phyloP scores from a whole-genome alignment of 768 basidiomycete genomes.

The Leccinum subgranulosum region DNA sequence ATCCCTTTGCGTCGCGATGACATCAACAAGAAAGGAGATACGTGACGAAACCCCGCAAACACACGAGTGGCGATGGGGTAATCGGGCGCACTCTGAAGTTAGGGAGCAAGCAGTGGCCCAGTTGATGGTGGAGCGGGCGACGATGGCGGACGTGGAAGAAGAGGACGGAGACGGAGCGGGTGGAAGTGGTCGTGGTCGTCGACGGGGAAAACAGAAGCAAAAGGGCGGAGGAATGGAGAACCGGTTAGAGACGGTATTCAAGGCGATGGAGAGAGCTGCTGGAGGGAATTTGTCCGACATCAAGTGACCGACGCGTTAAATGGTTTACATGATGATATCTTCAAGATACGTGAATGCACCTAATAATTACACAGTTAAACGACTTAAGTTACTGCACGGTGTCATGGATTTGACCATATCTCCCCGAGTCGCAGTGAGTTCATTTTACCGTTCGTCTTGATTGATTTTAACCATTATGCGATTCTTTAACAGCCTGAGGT shows the following conservation, averaged over 20 bases:
- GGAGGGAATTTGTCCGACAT: constrained; percentile 50
- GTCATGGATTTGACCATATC: too few relatives aligned
- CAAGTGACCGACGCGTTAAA: constrained; percentile 12
- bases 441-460: too few relatives aligned
- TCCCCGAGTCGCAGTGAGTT: too few relatives aligned
- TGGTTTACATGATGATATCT: not conserved
- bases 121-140: constrained; percentile 49
- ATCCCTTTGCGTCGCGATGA: constrained; percentile 73
- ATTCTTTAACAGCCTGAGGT: too few relatives aligned
- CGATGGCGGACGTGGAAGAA: constrained; percentile 15
- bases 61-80: constrained; percentile 87
- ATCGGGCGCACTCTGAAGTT: constrained; percentile 75
- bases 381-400: too few relatives aligned
- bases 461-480: too few relatives aligned
- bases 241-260: constrained; percentile 37
- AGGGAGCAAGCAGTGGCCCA: constrained; percentile 71
- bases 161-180: constrained; percentile 12
- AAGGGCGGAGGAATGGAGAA: constrained; percentile 17
- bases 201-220: constrained; percentile 15
- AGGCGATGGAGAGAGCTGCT: constrained; percentile 61
- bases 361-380: too few relatives aligned
- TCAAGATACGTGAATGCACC: too few relatives aligned
- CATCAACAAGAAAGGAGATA: constrained; percentile 85
- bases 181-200: not conserved
- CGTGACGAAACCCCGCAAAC: constrained; percentile 21